phyloP scores from a whole-genome alignment of 2,329 filamentous ascomycete genomes.

The Colletotrichum brevisporum region DNA sequence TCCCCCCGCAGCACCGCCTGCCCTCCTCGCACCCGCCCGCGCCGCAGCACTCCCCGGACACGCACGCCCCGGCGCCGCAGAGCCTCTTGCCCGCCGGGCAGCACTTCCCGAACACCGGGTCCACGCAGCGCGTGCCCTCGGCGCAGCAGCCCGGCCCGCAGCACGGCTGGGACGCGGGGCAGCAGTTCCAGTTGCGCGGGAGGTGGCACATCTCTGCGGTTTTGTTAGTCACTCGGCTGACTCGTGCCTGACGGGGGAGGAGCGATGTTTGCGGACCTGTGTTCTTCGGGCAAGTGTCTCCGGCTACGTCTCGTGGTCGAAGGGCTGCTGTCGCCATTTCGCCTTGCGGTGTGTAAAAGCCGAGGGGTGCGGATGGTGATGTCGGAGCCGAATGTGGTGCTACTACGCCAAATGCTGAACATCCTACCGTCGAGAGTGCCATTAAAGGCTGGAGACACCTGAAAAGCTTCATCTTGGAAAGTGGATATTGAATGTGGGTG shows the following conservation, averaged over 20 bases:
- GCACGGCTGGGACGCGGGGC: constrained; percentile 6
- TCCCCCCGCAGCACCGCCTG: constrained; percentile 18
- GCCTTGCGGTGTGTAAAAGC: background rate
- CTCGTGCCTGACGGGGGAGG: rapidly evolving
- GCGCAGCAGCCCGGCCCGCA: constrained; percentile 37
- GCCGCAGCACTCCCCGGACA: constrained; percentile 29
- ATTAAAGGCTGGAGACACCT: too few species aligned
- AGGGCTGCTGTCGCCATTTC: background rate
- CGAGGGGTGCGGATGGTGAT: background rate
- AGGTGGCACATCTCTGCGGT: constrained; percentile 22
- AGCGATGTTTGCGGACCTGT: background rate
- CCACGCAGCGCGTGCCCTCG: constrained; percentile 22
- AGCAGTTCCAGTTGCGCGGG: constrained; percentile 40
- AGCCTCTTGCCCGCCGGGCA: constrained; percentile 20
- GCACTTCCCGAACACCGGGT: constrained; percentile 26
- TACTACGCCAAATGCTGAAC: too few species aligned
- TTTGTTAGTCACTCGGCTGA: background rate
- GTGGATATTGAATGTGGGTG: too few species aligned
- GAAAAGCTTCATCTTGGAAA: too few species aligned
- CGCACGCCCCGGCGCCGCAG: constrained; percentile 20
- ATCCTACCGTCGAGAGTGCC: too few species aligned
- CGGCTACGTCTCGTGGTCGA: background rate
- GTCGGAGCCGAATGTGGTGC: background rate
- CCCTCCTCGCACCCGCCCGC: background rate
- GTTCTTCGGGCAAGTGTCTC: constrained; percentile 18